These are phyloP conservation scores for Areca catechu DNA, from an alignment of 176 grass and related monocot species.

Conservation along the genomic window DNA sequence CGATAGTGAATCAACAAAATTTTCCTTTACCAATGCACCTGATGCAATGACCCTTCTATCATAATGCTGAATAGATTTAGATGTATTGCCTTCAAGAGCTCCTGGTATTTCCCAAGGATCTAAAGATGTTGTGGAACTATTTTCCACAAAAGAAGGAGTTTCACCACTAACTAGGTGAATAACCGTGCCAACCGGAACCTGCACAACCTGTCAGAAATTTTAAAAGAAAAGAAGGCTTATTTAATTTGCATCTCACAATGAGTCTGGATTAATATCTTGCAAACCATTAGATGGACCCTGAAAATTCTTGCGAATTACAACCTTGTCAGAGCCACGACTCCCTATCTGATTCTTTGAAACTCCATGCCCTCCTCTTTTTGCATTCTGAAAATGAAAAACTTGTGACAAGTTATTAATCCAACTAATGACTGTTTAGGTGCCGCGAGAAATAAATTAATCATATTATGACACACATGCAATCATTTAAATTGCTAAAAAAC, in stretches of 20 bases:
- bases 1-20: constrained; percentile 3
- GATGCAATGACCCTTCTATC: background rate
- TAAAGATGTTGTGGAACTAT: constrained; percentile 31
- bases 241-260: background rate
- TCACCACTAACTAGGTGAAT: constrained; percentile 79
- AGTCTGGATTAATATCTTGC: background rate
- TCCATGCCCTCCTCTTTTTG: constrained; percentile 47
- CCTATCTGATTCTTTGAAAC: constrained; percentile 66
- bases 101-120: constrained; percentile 70
- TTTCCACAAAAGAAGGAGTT: constrained; percentile 31
- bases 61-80: constrained; percentile 10
- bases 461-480: too few relatives aligned
- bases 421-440: too few relatives aligned
- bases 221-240: constrained; percentile 1
- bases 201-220: constrained; percentile 38
- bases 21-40: background rate
- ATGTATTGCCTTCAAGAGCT: constrained; percentile 15
- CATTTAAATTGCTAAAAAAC: too few relatives aligned
- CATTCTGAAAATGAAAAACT: constrained; percentile 44
- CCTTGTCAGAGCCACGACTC: constrained; percentile 59
- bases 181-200: constrained; percentile 82
- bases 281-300: background rate
- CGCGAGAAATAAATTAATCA: too few relatives aligned
- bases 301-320: constrained; percentile 9
- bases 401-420: background rate